These are phyloP conservation scores for Talaromyces sp. DNA, from an alignment of 2,329 filamentous ascomycete genomes.

Conservation along the genomic window DNA sequence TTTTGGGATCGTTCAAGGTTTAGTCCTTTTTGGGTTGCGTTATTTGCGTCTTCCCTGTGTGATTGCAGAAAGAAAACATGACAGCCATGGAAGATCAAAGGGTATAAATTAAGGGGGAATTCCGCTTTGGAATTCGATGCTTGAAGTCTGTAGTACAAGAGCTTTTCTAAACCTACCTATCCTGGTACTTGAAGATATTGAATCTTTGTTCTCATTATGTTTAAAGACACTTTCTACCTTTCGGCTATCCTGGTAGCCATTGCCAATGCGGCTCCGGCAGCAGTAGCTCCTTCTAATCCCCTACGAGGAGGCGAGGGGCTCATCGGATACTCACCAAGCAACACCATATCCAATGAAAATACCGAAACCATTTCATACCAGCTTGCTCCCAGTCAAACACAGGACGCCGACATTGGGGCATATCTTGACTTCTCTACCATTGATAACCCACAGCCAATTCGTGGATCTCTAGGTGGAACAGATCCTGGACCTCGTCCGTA, in stretches of 20 bases:
- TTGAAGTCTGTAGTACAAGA: not conserved
- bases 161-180: not conserved
- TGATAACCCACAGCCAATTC: constrained; percentile 52
- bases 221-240: not conserved
- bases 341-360: constrained; percentile 30
- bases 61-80: not conserved
- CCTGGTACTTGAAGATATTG: not conserved
- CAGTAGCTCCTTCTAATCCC: constrained; percentile 16
- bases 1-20: not conserved
- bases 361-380: constrained; percentile 36
- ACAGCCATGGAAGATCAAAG: not conserved
- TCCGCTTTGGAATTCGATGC: not conserved
- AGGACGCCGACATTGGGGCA: constrained; percentile 46
- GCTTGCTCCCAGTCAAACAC: constrained; percentile 49
- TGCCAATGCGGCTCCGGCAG: constrained; percentile 20
- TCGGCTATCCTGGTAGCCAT: not conserved
- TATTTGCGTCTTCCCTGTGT: not conserved
- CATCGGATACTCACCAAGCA: constrained; percentile 36
- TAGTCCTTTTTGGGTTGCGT: not conserved
- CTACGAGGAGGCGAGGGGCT: constrained; percentile 27
- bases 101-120: not conserved
- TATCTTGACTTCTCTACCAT: constrained; percentile 53
- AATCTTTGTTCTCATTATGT: not conserved
- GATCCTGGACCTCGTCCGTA: constrained; percentile 49
- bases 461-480: constrained; percentile 47